Conservation (phyloP, 305 asterid genomes). For the Rubia balearica region DNA sequence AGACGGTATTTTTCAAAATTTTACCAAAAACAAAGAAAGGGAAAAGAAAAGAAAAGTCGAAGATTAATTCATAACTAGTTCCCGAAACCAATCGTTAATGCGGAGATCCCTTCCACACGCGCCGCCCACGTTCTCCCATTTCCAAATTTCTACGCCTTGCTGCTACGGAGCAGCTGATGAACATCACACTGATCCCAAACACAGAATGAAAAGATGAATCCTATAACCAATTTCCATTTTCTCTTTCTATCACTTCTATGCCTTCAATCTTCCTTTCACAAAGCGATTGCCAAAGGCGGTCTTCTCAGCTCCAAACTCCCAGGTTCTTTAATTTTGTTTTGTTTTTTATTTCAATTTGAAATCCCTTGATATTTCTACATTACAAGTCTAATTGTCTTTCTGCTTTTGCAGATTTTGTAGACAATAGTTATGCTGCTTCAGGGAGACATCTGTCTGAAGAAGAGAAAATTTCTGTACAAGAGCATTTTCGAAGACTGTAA, state of each 20-base stretch:
- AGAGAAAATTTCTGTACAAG: conserved; percentile 30
- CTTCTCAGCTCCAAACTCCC: conserved; percentile 25
- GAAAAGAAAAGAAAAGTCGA: neutral
- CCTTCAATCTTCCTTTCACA: conserved; percentile 30
- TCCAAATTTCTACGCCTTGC: neutral
- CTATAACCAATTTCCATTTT: conserved; percentile 21
- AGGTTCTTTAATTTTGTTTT: conserved; percentile 26
- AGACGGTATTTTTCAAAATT: too few species aligned
- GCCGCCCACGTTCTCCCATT: neutral
- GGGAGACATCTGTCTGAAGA: conserved; percentile 44
- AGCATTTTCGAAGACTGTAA: conserved; percentile 68
- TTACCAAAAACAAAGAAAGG: too few species aligned
- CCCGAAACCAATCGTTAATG: neutral
- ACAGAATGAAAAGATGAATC: conserved; percentile 10
- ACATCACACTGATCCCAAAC: neutral
- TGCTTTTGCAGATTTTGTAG: conserved; percentile 18
- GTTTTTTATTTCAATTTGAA: neutral
- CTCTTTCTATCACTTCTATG: conserved; percentile 28
- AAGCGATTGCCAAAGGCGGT: conserved; percentile 35
- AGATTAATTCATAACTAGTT: neutral
- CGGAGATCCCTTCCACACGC: conserved; percentile 1
- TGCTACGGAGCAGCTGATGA: neutral
- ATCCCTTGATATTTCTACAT: neutral
- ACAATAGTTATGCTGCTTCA: conserved; percentile 29
- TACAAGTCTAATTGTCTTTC: neutral